phyloP scores from a whole-genome alignment of 805 yeast species.

The Spathaspora boniae region DNA sequence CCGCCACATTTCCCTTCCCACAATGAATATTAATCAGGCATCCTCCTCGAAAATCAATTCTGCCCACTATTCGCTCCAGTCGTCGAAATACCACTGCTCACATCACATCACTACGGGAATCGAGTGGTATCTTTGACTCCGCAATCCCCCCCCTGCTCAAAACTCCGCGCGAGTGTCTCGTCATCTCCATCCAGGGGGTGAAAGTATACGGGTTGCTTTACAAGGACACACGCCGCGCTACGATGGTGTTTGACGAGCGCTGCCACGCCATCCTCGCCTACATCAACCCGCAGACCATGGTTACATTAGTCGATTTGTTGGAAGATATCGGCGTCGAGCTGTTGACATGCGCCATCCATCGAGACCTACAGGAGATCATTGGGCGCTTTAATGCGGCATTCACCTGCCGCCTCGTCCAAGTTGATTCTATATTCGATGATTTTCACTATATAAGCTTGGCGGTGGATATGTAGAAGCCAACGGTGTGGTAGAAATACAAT shows the following conservation, averaged over 20 bases:
- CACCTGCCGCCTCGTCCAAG: slow-evolving; percentile 5
- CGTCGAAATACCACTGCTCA: slow-evolving; percentile 1
- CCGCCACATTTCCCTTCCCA: neutral
- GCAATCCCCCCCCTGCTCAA: slow-evolving; percentile 15
- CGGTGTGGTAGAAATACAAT: neutral
- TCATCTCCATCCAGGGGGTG: neutral
- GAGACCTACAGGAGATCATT: neutral
- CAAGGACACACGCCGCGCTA: neutral
- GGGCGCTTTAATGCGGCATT: slow-evolving; percentile 1
- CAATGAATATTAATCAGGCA: slow-evolving; percentile 1
- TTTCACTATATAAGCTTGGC: slow-evolving; percentile 1
- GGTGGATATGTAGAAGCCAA: neutral
- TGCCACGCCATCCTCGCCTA: neutral
- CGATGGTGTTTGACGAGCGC: neutral
- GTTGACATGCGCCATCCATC: slow-evolving; percentile 2
- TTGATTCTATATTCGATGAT: neutral
- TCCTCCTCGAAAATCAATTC: slow-evolving; percentile 4
- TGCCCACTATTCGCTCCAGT: neutral
- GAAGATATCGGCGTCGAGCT: slow-evolving; percentile 2
- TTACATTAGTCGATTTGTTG: slow-evolving; percentile 4
- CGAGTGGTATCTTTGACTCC: slow-evolving; percentile 30
- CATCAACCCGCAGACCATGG: neutral
- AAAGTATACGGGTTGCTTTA: slow-evolving; percentile 3
- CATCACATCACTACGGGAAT: slow-evolving; percentile 10
- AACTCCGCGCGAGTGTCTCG: neutral